A percentile compares a stretch with the other conserved stretches of the same genome.
Evolutionary conservation across 2,329 filamentous ascomycete species (phyloP).

Genomic region (Fusarium nelsonii): DNA sequence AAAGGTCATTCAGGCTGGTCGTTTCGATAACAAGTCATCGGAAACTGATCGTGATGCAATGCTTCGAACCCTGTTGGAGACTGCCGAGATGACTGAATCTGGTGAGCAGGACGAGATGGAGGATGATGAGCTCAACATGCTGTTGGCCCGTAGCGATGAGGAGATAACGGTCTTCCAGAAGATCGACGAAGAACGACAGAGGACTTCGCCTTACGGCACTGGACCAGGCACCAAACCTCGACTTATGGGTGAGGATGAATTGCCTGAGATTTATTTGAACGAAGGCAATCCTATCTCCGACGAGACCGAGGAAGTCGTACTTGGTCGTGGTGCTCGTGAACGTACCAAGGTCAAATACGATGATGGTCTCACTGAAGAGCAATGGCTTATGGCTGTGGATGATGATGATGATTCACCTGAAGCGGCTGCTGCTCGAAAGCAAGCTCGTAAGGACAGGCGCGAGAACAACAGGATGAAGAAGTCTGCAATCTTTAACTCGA

Average conservation of each 20-base stretch:
- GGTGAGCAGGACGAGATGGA: constrained; percentile 97
- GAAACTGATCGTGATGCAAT: constrained; percentile 98
- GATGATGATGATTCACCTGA: constrained; percentile 96
- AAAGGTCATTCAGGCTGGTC: constrained; percentile 99
- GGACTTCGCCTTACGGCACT: constrained; percentile 78
- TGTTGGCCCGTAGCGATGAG: constrained; percentile 88
- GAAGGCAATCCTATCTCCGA: constrained; percentile 86
- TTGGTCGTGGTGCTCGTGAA: constrained; percentile 93
- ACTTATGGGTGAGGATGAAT: constrained; percentile 86
- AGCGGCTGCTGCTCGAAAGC: constrained; percentile 90
- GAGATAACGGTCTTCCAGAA: constrained; percentile 84
- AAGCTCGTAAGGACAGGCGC: constrained; percentile 84
- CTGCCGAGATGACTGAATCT: constrained; percentile 75
- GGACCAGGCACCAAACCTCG: constrained; percentile 75
- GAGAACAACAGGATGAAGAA: constrained; percentile 80
- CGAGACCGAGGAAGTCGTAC: constrained; percentile 78
- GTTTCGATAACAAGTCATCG: constrained; percentile 99
- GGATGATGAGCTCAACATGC: constrained; percentile 94
- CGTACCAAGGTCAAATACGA: constrained; percentile 95
- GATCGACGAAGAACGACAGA: constrained; percentile 81
- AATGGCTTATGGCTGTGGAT: constrained; percentile 98
- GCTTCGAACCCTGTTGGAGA: constrained; percentile 91
- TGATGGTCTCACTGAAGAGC: constrained; percentile 96
- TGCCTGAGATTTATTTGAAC: constrained; percentile 93
- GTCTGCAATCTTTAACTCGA: constrained; percentile 48